Conservation (phyloP, 1,284 basidiomycete genomes). For the Salmacisia buchloeana region DNA sequence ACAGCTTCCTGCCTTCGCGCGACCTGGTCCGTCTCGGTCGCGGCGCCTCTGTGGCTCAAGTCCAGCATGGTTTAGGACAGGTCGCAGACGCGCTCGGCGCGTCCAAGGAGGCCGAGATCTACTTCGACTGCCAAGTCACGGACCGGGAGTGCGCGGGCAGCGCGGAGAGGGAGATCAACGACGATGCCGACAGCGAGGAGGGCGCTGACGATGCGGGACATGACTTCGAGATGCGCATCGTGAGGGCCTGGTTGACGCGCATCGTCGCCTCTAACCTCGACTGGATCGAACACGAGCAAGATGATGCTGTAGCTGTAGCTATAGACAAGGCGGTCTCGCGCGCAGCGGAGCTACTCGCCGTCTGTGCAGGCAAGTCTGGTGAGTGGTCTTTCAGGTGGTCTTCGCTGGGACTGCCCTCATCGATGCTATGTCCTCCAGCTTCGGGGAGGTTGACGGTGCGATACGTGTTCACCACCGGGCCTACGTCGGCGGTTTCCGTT, state of each 20-base stretch:
- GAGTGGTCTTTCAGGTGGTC: slow-evolving; percentile 12
- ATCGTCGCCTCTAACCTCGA: slow-evolving; percentile 22
- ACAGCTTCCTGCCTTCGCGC: slow-evolving; percentile 26
- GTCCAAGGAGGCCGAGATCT: neutral
- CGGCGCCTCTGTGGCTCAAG: slow-evolving; percentile 8
- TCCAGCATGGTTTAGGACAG: slow-evolving; percentile 12
- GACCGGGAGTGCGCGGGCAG: neutral
- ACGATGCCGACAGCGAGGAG: neutral
- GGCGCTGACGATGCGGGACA: slow-evolving; percentile 11
- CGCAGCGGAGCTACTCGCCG: slow-evolving; percentile 24
- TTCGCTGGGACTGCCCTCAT: slow-evolving; percentile 10
- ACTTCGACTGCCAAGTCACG: neutral
- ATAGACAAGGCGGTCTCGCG: slow-evolving; percentile 11
- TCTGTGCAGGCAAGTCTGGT: slow-evolving; percentile 22
- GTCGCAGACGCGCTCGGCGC: slow-evolving; percentile 3
- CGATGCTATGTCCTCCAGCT: slow-evolving; percentile 9
- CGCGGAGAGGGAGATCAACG: neutral
- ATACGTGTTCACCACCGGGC: neutral
- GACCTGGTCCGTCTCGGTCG: slow-evolving; percentile 21
- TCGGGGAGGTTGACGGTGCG: neutral
- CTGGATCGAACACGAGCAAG: slow-evolving; percentile 11
- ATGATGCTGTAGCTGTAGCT: neutral
- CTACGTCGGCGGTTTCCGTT: slow-evolving; percentile 10
- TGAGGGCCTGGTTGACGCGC: slow-evolving; percentile 24
- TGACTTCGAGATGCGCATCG: slow-evolving; percentile 21